Evolutionary conservation across 2,329 filamentous ascomycete genomes (phyloP).

Genomic region (Fonsecaea pedrosoi): DNA sequence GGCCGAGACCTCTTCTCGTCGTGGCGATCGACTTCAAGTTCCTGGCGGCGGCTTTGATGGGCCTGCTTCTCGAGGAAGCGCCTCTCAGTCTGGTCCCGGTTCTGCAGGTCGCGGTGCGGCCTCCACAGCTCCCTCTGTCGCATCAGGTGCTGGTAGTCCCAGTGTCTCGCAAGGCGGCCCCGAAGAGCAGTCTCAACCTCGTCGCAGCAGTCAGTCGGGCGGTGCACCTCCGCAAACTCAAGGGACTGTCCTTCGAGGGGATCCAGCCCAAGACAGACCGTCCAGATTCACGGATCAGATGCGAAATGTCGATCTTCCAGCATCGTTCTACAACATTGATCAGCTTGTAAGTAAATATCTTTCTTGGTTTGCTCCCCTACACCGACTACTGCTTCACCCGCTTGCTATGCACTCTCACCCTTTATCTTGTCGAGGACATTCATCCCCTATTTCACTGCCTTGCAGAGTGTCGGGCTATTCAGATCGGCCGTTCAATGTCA

Average conservation of each 20-base stretch:
- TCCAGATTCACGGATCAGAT: constrained; percentile 36
- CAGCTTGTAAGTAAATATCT: constrained; percentile 33
- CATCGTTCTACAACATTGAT: constrained; percentile 41
- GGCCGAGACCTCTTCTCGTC: constrained; percentile 41
- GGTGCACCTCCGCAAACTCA: constrained; percentile 17
- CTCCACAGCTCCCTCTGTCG: constrained; percentile 28
- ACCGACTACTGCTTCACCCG: background rate
- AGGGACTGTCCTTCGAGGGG: constrained; percentile 21
- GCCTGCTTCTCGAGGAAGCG: constrained; percentile 39
- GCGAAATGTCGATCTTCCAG: constrained; percentile 39
- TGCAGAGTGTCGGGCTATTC: background rate
- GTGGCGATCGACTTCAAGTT: constrained; percentile 28
- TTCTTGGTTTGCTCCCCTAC: constrained; percentile 14
- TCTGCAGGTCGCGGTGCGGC: constrained; percentile 24
- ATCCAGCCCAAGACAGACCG: constrained; percentile 37
- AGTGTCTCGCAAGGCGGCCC: constrained; percentile 26
- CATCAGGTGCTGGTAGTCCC: constrained; percentile 29
- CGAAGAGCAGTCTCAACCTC: constrained; percentile 16
- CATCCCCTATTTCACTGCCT: background rate
- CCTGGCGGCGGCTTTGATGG: constrained; percentile 38
- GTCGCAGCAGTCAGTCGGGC: constrained; percentile 29
- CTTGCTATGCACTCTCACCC: background rate
- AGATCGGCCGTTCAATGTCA: background rate
- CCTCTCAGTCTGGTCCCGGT: constrained; percentile 33
- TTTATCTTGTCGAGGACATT: background rate